Evolutionary conservation across 2,329 filamentous ascomycete species (phyloP), one percentile per base, ranked within the genome.

Genomic region (Aspergillus novoparasiticus): DNA sequence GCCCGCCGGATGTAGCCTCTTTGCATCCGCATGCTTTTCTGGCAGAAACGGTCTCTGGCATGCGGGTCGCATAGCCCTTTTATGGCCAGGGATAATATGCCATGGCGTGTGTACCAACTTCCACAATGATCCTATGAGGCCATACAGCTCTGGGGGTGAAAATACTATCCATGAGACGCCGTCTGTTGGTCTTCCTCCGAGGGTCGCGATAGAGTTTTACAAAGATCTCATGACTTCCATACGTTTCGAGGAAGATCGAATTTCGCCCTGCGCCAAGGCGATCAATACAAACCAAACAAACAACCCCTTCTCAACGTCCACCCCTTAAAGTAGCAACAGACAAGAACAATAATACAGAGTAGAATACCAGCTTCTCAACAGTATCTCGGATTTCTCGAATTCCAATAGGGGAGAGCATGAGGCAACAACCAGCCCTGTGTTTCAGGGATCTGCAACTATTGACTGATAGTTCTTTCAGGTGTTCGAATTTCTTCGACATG

Each of bases 1-100:
- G 65, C 60, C 65, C 65, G 65, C 46, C 64, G 65, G 65, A 66
- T 62, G 61, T 64, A 62, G 61, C 65, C 46, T 57, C 64, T 58
- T 61, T 65, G 58, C 64, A 65, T 66, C 65, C 64, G 61, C 58
- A 62, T 55, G 46, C 12, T 34, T 53, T 48, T 60, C 60, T 65
- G 60, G 58, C 60, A 59, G 63, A 65, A 64, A 63, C 59, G 62
- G 56, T 50, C 46, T 51, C 43, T 46, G 26, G 30, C 23, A 60
- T 34, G 58, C 56, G 23, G 30, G 34, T 54, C 54, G 55, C 46
- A 32, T 5, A 55, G 39, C 21, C 53, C 30, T 41, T 43, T 46
- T 34, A 41, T 28, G 57, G n/a, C 26, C 57, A 58, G 26, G 56
- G 28, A 26, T 58, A 32, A 53, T 12, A n/a, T 21, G 8, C 51